Evolutionary conservation across 495 filamentous ascomycete species (phyloP).

Genomic region (Penicillium cataractarum): DNA sequence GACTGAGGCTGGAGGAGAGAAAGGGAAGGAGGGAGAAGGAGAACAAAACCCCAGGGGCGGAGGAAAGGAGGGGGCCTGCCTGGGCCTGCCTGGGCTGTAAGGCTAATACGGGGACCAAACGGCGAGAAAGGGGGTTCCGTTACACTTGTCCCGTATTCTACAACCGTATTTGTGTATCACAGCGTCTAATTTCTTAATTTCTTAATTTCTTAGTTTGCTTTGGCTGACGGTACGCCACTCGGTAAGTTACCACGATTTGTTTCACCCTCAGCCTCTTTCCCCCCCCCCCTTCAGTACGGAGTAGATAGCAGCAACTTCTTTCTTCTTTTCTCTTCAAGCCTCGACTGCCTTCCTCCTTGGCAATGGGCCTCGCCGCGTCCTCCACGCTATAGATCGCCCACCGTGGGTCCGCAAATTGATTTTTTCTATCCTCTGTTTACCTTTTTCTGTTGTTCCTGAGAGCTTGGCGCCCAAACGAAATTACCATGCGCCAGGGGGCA

Average conservation of each 20-base stretch:
- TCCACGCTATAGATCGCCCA: slow-evolving; percentile 5
- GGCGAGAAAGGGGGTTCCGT: background rate
- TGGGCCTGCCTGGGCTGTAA: background rate
- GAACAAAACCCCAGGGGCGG: slow-evolving; percentile 20
- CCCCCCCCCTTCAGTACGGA: too few relatives aligned
- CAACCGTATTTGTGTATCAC: background rate
- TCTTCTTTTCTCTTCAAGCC: slow-evolving; percentile 4
- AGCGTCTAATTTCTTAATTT: background rate
- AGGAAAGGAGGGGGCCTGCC: slow-evolving; percentile 11
- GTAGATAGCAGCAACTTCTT: background rate
- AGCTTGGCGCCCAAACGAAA: slow-evolving; percentile 21
- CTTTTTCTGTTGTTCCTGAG: slow-evolving; percentile 3
- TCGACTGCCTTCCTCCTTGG: slow-evolving; percentile 14
- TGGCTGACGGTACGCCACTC: background rate
- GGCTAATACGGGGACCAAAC: slow-evolving; percentile 3
- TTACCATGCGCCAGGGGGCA: slow-evolving; percentile 18
- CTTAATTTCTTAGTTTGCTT: background rate
- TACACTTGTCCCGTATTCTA: background rate
- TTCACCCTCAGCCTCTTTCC: background rate
- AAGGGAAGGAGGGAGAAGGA: slow-evolving; percentile 27
- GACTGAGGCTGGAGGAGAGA: slow-evolving; percentile 20
- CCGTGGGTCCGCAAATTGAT: slow-evolving; percentile 8
- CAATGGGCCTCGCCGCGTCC: slow-evolving; percentile 2
- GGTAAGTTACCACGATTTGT: background rate
- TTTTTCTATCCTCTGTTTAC: slow-evolving; percentile 12